A percentile compares a stretch with the other conserved stretches of the same genome.
Conservation (phyloP, 2,329 filamentous ascomycete genomes). For the Paracoccidioides brasiliensis region DNA sequence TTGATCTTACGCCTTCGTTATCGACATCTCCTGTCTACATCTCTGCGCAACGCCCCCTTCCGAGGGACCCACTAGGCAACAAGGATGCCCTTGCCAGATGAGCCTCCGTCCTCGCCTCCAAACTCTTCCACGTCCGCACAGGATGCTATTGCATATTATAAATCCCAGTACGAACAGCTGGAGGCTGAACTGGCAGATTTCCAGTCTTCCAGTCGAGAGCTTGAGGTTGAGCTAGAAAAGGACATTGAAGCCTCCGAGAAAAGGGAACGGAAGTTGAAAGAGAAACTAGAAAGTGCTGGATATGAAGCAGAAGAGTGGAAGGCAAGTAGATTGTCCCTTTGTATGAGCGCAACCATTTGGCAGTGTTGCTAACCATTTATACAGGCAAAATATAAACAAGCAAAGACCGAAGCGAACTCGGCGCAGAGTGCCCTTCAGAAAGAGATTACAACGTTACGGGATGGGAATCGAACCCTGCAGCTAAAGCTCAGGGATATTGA, state of each 20-base stretch:
- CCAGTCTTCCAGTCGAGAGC: constrained; percentile 80
- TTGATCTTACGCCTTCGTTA: neutral
- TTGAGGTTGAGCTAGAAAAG: constrained; percentile 89
- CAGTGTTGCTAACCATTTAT: neutral
- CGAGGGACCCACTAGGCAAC: neutral
- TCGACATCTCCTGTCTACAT: neutral
- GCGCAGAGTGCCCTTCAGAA: constrained; percentile 84
- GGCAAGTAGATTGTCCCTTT: constrained; percentile 40
- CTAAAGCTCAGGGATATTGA: constrained; percentile 85
- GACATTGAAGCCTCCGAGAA: constrained; percentile 94
- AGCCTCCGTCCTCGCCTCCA: constrained; percentile 21
- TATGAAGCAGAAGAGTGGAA: constrained; percentile 99
- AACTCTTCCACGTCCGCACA: constrained; percentile 37
- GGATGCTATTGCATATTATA: constrained; percentile 86
- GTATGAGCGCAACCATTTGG: neutral
- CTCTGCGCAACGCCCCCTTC: neutral
- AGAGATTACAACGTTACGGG: constrained; percentile 83
- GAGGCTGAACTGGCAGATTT: constrained; percentile 89
- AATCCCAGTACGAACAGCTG: constrained; percentile 83
- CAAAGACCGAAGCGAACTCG: constrained; percentile 72
- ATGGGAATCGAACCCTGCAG: constrained; percentile 67
- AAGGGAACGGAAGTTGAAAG: constrained; percentile 69
- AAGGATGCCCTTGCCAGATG: constrained; percentile 4
- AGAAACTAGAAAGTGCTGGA: constrained; percentile 69
- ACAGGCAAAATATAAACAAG: constrained; percentile 89